Conservation (phyloP, 1,139 yeast species). For the Barnettozyma hawaiiensis region DNA sequence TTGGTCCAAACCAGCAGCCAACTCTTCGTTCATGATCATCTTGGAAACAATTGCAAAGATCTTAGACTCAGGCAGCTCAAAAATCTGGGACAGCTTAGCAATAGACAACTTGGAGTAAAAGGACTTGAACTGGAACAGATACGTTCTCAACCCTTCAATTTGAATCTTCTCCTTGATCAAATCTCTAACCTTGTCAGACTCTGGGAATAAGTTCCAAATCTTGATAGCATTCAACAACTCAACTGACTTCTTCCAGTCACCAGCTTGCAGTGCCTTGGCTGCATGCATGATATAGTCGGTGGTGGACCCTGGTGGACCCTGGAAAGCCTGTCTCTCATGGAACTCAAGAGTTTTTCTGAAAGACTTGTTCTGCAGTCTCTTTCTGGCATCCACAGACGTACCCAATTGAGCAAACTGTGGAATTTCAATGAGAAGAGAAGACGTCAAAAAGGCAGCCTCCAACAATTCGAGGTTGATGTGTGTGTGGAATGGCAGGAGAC, state of each 20-base stretch:
- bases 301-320: constrained; percentile 97
- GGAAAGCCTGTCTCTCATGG: constrained; percentile 91
- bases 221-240: constrained; percentile 70
- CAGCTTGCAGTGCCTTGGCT: constrained; percentile 80
- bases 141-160: constrained; percentile 86
- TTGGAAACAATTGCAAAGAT: constrained; percentile 63
- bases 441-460: constrained; percentile 90
- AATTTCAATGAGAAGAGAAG: constrained; percentile 84
- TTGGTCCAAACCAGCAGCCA: constrained; percentile 62
- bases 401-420: constrained; percentile 74
- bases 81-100: constrained; percentile 55
- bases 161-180: constrained; percentile 78
- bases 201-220: constrained; percentile 83
- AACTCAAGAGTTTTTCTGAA: constrained; percentile 90
- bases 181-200: constrained; percentile 55
- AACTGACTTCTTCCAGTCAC: constrained; percentile 83
- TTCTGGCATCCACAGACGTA: constrained; percentile 44
- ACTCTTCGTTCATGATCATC: constrained; percentile 73
- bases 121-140: constrained; percentile 75
- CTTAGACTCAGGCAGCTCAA: constrained; percentile 52
- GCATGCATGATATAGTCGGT: constrained; percentile 94
- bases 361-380: constrained; percentile 72
- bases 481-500: constrained; percentile 95
- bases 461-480: constrained; percentile 93
- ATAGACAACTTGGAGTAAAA: constrained; percentile 75